Evolutionary conservation across 192 early-diverging fungal genomes (phyloP).

Genomic region (Kappamyces sp.): DNA sequence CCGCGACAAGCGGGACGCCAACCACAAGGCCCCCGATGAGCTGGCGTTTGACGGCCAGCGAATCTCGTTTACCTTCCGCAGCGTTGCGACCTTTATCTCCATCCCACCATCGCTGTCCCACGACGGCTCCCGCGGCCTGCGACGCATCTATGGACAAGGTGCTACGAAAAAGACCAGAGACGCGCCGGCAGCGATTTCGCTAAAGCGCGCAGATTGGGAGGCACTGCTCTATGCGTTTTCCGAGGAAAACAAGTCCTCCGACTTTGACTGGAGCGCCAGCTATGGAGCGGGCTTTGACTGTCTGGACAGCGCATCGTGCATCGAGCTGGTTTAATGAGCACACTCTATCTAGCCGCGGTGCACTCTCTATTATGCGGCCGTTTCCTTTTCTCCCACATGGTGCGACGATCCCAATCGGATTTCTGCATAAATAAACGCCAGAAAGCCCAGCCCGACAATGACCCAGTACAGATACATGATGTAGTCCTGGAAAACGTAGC

Average conservation of each 20-base stretch:
- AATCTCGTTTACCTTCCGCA: conserved; percentile 11
- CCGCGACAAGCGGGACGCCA: conserved; percentile 2
- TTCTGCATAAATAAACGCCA: too few species aligned
- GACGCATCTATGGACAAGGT: conserved; percentile 10
- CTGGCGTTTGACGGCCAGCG: background rate
- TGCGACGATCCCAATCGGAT: too few species aligned
- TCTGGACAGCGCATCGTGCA: too few species aligned
- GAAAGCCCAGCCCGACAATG: too few species aligned
- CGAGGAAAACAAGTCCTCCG: conserved; percentile 9
- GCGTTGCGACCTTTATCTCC: conserved; percentile 4
- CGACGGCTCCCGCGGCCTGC: background rate
- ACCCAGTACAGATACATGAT: too few species aligned
- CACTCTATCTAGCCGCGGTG: too few species aligned
- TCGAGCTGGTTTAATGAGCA: too few species aligned
- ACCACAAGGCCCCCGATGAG: background rate
- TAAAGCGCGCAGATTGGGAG: background rate
- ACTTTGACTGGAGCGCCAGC: background rate
- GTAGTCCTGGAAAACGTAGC: too few species aligned
- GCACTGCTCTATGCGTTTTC: conserved; percentile 8
- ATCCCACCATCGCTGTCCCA: background rate
- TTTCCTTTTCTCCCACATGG: too few species aligned
- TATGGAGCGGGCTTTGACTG: conserved; percentile 12
- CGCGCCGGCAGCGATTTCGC: background rate
- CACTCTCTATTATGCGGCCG: too few species aligned
- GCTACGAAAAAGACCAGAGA: background rate